phyloP scores from a whole-genome alignment of 1,139 yeast species.

The Wickerhamomyces sp. region DNA sequence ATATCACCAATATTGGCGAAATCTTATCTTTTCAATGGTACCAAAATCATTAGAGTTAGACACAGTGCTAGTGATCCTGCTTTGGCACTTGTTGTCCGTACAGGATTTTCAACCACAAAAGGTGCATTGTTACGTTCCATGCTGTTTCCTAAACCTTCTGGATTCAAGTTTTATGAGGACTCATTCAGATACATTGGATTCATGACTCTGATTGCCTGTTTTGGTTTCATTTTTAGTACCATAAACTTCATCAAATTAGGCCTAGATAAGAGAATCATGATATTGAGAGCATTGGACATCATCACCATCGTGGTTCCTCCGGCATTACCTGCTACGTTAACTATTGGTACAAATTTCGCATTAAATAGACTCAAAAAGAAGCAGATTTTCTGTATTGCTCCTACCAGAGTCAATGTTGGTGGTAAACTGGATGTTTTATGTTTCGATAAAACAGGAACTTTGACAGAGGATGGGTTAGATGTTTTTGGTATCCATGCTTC shows the following conservation, averaged over 20 bases:
- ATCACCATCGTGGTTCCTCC: constrained; percentile 98
- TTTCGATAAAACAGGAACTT: constrained; percentile 95
- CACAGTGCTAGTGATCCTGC: constrained; percentile 53
- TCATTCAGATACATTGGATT: constrained; percentile 94
- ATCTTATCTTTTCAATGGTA: constrained; percentile 81
- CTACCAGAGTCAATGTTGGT: constrained; percentile 89
- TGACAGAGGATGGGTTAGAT: constrained; percentile 95
- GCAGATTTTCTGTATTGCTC: constrained; percentile 83
- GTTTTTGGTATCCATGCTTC: constrained; percentile 80
- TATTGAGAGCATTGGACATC: constrained; percentile 85
- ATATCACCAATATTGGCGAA: constrained; percentile 66
- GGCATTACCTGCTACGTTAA: constrained; percentile 93
- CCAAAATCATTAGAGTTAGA: constrained; percentile 79
- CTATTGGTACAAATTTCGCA: constrained; percentile 95
- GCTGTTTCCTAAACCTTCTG: constrained; percentile 93
- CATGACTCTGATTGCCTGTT: constrained; percentile 78
- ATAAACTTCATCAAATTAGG: constrained; percentile 77
- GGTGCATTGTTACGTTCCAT: constrained; percentile 94
- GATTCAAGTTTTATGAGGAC: constrained; percentile 89
- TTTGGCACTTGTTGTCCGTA: constrained; percentile 78
- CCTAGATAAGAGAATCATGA: constrained; percentile 60
- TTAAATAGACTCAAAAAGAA: constrained; percentile 63
- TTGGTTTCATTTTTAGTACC: constrained; percentile 84
- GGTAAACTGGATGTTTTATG: constrained; percentile 89
- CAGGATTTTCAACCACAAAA: constrained; percentile 93